Base-by-base conservation (phyloP, 768 basidiomycete species). In the Lactifluus subvellereus region DNA sequence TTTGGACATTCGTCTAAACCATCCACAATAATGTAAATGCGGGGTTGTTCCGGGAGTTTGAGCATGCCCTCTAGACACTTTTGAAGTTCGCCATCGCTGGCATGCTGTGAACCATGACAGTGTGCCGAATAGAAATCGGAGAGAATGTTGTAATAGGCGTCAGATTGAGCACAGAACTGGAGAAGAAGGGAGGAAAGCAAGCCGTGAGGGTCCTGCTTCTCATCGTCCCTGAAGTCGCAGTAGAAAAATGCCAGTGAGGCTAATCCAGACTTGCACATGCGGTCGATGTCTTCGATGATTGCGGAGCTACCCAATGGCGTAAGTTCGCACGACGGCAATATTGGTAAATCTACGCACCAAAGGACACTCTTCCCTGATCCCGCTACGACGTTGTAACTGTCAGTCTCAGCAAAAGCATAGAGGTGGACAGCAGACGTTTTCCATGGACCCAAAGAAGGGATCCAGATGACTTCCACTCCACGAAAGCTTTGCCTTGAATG, bases 331-430 rank as follows among this genome's bases (percentile, higher is more conserved):
- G 6, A 58, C 20, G 11, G 4, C 8, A 42, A 8, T 30, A 9
- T 1, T 1, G 20, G 22, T 35, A 7, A 47, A 4, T 13, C n/a
- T 2, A 45, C 59, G 9, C 18, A 60, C 59, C 30, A 32, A 42
- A 60, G 51, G 18, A 60, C 35, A 20, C 20, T 60, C 18, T 60
- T 60, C 42, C 59, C 59, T 3, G 59, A 52, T 6, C 59, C 59
- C 30, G 52, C 59, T 60, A 33, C 30, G 35, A 52, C 0, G 13
- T 2, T 27, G 18, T 10, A 32, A 37, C 13, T 2, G 5, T 60
- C 16, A 53, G 32, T 8, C 38, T 16, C 14, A 1, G 16, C 4
- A 7, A 2, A 45, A 35, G 33, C 4, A 2, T 5, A 6, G 14
- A 20, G 14, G 9, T 14, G 10, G 16, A 40, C 22, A 0, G 54